Base-by-base conservation (phyloP, 352 stramenopile species). In the Phytophthora tentaculata region DNA sequence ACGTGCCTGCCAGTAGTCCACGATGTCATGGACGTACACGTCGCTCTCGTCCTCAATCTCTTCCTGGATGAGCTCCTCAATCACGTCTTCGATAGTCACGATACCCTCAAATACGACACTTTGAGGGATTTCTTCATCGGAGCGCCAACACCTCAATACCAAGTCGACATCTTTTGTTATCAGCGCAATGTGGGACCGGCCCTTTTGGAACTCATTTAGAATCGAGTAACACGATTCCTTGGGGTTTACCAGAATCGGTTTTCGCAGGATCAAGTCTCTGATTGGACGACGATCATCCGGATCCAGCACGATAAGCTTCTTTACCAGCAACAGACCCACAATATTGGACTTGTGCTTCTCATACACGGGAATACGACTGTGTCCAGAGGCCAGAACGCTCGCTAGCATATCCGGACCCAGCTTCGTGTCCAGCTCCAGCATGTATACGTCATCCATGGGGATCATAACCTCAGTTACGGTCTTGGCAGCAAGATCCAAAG, bases 31-130 rank as follows among this genome's bases (percentile, higher is more conserved):
- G 2, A 89, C 80, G 50, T 88, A 91, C 39, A 90, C 70, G 60
- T 96, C 94, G 44, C 72, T 89, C 69, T 98, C 94, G 69, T 98
- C 94, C 58, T 93, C 84, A 62, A 98, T 98, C 56, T 96, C 84
- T 65, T 97, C 90, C 62, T 94, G 95, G 65, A 87, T 97, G 23
- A 96, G 79, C 66, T 95, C 85, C 67, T 98, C 94, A n/a, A 98
- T 82, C 13, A 98, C 80, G 69, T 98, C 91, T 77, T 98, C 92
- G 44, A 98, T 87, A 16, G 92, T 98, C 8, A 98, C 81, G 52
- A 98, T 95, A 9, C 94, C 94, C 9, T 95, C 69, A 45, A 98
- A 88, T 23, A 85, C 71, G 17, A 89, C 89, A 44, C 64, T 51
- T 69, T 77, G 17, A 67, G 74, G 64, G 41, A 88, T 77, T 53